phyloP scores from a whole-genome alignment of 768 basidiomycete species.

The Russula sp. region DNA sequence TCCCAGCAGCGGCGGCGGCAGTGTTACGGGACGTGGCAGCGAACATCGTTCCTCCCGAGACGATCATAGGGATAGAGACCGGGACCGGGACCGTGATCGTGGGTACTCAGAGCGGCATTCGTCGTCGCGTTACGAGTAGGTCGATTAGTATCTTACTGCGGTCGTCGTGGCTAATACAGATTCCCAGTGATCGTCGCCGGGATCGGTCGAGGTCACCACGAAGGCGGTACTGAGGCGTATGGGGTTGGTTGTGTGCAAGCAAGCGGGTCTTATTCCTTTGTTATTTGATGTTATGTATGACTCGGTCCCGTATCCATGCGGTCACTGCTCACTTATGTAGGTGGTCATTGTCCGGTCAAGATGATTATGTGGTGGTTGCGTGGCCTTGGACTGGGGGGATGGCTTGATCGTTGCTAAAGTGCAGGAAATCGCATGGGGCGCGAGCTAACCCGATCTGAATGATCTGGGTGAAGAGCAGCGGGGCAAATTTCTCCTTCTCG shows the following conservation, averaged over 20 bases:
- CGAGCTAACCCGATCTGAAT: neutral
- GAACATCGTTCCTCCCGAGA: slow-evolving; percentile 53
- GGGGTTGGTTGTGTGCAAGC: neutral
- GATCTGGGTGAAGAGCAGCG: neutral
- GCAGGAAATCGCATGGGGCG: slow-evolving; percentile 1
- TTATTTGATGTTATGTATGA: neutral
- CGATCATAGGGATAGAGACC: slow-evolving; percentile 59
- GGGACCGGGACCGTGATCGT: slow-evolving; percentile 63
- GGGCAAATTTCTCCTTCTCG: neutral
- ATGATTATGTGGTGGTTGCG: neutral
- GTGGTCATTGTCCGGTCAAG: neutral
- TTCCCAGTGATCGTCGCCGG: slow-evolving; percentile 19
- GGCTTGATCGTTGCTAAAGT: slow-evolving; percentile 6
- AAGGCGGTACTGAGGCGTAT: slow-evolving; percentile 17
- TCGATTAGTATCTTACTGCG: neutral
- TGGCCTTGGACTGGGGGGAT: neutral
- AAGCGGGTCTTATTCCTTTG: neutral
- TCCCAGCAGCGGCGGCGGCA: slow-evolving; percentile 22
- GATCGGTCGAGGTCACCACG: slow-evolving; percentile 22
- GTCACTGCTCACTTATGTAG: neutral
- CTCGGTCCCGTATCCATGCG: neutral
- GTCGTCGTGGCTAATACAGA: neutral
- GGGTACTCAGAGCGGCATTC: slow-evolving; percentile 50
- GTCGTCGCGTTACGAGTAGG: slow-evolving; percentile 21
- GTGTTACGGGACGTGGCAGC: slow-evolving; percentile 36